Conservation (phyloP, 1,284 basidiomycete species). For the Papiliotrema nemorosa region DNA sequence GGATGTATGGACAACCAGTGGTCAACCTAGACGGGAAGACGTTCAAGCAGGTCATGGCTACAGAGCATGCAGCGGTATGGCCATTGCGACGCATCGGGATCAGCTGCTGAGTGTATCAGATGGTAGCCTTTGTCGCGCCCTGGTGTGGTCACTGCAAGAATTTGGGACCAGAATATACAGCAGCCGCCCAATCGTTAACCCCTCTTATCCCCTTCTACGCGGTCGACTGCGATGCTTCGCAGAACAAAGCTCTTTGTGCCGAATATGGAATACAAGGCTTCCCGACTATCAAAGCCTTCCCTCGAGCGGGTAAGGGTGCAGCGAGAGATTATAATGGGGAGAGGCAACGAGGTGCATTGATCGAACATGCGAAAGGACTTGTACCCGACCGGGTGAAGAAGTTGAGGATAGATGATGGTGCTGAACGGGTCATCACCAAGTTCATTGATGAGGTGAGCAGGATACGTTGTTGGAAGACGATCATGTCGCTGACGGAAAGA, state of each 20-base stretch:
- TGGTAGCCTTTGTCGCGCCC: conserved; percentile 85
- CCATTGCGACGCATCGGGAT: not conserved
- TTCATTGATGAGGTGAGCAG: conserved; percentile 40
- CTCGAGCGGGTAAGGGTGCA: conserved; percentile 62
- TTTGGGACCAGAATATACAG: conserved; percentile 79
- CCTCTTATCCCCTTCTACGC: conserved; percentile 85
- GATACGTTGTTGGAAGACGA: not conserved
- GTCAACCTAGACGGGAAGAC: conserved; percentile 69
- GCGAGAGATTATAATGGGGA: conserved; percentile 71
- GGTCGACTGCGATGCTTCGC: conserved; percentile 82
- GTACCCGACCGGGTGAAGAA: conserved; percentile 68
- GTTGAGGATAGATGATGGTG: conserved; percentile 53
- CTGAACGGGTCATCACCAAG: conserved; percentile 19
- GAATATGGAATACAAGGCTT: conserved; percentile 87
- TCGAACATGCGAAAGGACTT: conserved; percentile 69
- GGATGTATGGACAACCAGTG: conserved; percentile 68
- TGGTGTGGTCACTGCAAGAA: conserved; percentile 80
- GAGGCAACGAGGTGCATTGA: conserved; percentile 68
- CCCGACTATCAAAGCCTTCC: conserved; percentile 86
- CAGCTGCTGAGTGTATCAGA: no score
- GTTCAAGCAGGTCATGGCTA: conserved; percentile 70
- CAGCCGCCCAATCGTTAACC: conserved; percentile 71
- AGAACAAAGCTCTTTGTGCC: conserved; percentile 75
- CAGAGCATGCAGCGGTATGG: conserved; percentile 60
- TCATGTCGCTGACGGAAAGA: conserved; percentile 55